phyloP scores from a whole-genome alignment of 73 alveolate species.

The Effrenium voratum region DNA sequence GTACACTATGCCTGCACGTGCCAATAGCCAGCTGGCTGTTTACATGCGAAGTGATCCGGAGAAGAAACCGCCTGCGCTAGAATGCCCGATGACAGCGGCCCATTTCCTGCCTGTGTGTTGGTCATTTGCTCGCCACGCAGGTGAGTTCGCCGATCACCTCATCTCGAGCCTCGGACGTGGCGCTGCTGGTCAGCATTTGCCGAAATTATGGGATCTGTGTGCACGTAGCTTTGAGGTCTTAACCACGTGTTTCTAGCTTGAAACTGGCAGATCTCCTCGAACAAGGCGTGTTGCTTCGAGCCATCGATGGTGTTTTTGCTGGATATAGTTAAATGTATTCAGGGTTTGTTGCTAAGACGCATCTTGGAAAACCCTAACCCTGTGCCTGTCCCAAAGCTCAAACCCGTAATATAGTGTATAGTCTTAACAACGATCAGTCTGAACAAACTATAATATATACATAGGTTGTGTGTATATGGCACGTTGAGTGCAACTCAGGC shows the following conservation, averaged over 20 bases:
- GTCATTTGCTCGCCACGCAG: constrained; percentile 2
- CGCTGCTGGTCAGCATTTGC: neutral
- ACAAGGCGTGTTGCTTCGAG: neutral
- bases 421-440: too few relatives aligned
- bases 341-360: neutral
- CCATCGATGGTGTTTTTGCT: neutral
- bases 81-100: neutral
- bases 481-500: too few relatives aligned
- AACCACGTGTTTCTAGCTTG: neutral
- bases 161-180: constrained; percentile 30
- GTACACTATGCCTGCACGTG: neutral
- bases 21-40: neutral
- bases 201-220: neutral
- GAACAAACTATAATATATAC: too few relatives aligned
- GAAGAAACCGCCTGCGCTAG: neutral
- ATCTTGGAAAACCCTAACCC: neutral
- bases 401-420: too few relatives aligned
- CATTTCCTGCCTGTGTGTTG: neutral
- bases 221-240: too few relatives aligned
- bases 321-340: neutral
- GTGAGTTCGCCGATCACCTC: constrained; percentile 21
- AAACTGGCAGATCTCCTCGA: neutral
- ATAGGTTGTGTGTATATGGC: too few relatives aligned
- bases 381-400: too few relatives aligned
- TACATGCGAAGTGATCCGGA: neutral